Percentiles rank a stretch among this genome's conserved stretches.
Conservation (phyloP, 2,329 filamentous ascomycete species). For the Paracamarosporium sp. region DNA sequence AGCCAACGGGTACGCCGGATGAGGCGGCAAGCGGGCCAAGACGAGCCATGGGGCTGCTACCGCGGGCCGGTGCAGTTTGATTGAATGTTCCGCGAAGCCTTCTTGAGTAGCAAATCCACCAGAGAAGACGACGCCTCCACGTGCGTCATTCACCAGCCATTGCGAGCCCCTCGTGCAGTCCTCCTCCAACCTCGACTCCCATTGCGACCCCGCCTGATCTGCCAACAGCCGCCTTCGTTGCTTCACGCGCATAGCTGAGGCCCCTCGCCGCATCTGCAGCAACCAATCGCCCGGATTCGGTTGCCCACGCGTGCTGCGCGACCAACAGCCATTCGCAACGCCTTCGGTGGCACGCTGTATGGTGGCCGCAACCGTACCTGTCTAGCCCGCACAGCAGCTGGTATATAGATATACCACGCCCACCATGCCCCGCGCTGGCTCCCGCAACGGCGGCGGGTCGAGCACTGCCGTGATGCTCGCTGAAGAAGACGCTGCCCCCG, state of each 20-base stretch:
- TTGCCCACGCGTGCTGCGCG: not conserved
- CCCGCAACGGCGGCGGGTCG: slow-evolving; percentile 9
- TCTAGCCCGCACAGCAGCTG: slow-evolving; percentile 1
- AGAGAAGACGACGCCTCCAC: not conserved
- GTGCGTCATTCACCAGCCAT: slow-evolving; percentile 1
- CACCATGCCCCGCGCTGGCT: slow-evolving; percentile 18
- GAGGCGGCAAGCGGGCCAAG: slow-evolving; percentile 3
- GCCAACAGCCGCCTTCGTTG: not conserved
- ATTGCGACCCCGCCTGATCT: not conserved
- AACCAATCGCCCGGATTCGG: slow-evolving; percentile 7
- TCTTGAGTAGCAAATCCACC: not conserved
- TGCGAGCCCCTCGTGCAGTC: not conserved
- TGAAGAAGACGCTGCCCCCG: slow-evolving; percentile 46
- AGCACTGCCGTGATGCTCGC: slow-evolving; percentile 45
- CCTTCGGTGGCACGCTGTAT: not conserved
- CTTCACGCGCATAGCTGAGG: not conserved
- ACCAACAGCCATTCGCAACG: slow-evolving; percentile 1
- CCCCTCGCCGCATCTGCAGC: not conserved
- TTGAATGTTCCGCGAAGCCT: not conserved
- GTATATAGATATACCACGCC: slow-evolving; percentile 11
- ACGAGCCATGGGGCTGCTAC: not conserved
- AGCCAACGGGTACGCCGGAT: not conserved
- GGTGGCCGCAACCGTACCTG: not conserved
- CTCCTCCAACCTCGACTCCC: not conserved
- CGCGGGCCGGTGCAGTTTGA: not conserved